These are phyloP conservation scores for Ascodesmis nigricans DNA, from an alignment of 495 filamentous ascomycete species.

Conservation along the genomic window DNA sequence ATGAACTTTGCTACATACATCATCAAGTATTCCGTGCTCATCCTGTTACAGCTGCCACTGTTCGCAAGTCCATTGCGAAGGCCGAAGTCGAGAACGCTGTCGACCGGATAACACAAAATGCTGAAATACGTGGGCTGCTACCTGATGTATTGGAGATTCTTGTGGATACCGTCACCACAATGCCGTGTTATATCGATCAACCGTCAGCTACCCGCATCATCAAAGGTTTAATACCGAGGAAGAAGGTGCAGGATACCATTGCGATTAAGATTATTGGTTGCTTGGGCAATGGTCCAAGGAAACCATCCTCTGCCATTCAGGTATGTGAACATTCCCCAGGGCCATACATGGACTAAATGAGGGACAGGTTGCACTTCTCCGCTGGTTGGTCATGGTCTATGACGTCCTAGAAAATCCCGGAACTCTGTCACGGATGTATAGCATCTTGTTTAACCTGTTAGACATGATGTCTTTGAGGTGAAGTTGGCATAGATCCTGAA, in stretches of 20 bases:
- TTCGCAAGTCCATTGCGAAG: constrained; percentile 16
- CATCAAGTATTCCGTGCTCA: no score
- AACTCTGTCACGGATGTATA: constrained; percentile 48
- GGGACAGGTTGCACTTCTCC: constrained; percentile 37
- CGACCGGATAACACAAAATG: constrained; percentile 15
- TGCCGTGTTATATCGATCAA: constrained; percentile 51
- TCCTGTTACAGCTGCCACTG: constrained; percentile 7
- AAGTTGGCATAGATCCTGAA: constrained; percentile 16
- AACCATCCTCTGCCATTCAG: constrained; percentile 49
- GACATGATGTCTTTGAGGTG: constrained; percentile 59
- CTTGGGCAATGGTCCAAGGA: constrained; percentile 57
- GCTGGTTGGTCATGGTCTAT: constrained; percentile 64
- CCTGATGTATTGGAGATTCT: constrained; percentile 36
- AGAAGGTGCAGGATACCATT: constrained; percentile 35
- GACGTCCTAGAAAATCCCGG: constrained; percentile 44
- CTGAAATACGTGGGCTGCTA: constrained; percentile 32
- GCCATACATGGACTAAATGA: neutral
- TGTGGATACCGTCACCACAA: constrained; percentile 39
- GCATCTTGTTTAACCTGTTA: constrained; percentile 60
- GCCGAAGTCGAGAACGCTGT: constrained; percentile 12
- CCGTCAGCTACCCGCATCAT: constrained; percentile 40
- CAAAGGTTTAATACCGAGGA: constrained; percentile 52
- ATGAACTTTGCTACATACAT: no score
- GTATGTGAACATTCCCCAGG: constrained; percentile 6
- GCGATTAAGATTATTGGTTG: constrained; percentile 48